These are phyloP conservation scores for Solanum corneliomulleri DNA, from an alignment of 257 asterid genomes.

Conservation along the genomic window DNA sequence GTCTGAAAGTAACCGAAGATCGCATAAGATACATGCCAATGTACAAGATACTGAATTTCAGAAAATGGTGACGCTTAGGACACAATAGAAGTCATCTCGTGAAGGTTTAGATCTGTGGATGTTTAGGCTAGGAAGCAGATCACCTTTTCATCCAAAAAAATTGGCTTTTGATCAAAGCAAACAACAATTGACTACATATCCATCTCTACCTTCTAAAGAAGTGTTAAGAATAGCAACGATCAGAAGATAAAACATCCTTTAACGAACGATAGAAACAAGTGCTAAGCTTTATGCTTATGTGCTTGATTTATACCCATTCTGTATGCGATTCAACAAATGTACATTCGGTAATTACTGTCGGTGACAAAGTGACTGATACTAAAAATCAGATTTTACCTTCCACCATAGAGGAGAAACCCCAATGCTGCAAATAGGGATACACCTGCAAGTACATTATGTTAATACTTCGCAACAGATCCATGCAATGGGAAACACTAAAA, in stretches of 20 bases:
- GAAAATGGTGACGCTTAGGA: neutral
- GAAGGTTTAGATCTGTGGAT: neutral
- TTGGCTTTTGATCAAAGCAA: neutral
- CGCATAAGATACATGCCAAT: neutral
- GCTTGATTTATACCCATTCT: neutral
- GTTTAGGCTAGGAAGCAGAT: neutral
- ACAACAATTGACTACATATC: neutral
- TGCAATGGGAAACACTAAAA: neutral
- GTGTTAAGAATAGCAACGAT: neutral
- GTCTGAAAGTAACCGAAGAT: neutral
- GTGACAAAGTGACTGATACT: neutral
- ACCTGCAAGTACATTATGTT: conserved; percentile 39
- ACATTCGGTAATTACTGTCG: neutral
- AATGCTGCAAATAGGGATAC: conserved; percentile 85
- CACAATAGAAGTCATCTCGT: neutral
- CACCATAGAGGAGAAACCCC: conserved; percentile 94
- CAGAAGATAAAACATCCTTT: neutral
- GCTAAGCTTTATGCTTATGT: neutral
- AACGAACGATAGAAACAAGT: neutral
- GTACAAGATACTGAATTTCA: neutral
- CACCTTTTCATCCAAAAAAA: neutral
- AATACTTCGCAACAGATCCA: conserved; percentile 3
- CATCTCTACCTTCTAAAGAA: neutral
- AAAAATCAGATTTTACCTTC: conserved; percentile 46
- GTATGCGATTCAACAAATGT: neutral